Percentiles rank a stretch among this genome's conserved stretches.
phyloP scores from a whole-genome alignment of 306 rosid species.

The Cucurbita moschata region DNA sequence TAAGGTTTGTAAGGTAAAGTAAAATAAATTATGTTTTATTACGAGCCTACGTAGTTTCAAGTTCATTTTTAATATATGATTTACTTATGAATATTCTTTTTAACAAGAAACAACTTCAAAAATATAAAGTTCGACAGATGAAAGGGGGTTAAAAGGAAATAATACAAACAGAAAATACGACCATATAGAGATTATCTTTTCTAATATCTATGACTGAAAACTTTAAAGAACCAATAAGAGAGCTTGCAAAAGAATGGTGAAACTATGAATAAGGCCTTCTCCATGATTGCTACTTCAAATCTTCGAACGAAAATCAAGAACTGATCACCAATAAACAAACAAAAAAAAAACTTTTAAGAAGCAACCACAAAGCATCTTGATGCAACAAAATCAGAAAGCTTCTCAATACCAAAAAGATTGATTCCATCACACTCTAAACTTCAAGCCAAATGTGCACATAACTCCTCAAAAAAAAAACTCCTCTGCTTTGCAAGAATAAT shows the following conservation, averaged over 20 bases:
- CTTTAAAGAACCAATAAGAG: not conserved
- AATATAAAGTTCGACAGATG: too few relatives aligned
- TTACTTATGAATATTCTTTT: not conserved
- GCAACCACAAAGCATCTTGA: not conserved
- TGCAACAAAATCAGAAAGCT: not conserved
- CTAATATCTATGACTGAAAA: too few relatives aligned
- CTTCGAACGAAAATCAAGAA: not conserved
- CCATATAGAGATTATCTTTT: too few relatives aligned
- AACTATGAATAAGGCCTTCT: not conserved
- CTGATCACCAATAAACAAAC: not conserved
- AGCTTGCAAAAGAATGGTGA: not conserved
- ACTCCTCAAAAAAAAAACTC: not conserved
- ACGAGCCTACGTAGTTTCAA: not conserved
- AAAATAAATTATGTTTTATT: not conserved
- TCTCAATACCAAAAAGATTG: not conserved
- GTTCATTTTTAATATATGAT: not conserved
- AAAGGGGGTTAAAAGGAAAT: too few relatives aligned
- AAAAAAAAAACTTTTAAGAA: too few relatives aligned
- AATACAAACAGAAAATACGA: too few relatives aligned
- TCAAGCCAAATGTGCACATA: not conserved
- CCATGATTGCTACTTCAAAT: not conserved
- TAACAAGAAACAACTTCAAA: too few relatives aligned
- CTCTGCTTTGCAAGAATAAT: not conserved
- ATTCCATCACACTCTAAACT: not conserved
- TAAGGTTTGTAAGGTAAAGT: not conserved